phyloP scores from a whole-genome alignment of 306 rosid genomes.

The Cucurbita moschata region DNA sequence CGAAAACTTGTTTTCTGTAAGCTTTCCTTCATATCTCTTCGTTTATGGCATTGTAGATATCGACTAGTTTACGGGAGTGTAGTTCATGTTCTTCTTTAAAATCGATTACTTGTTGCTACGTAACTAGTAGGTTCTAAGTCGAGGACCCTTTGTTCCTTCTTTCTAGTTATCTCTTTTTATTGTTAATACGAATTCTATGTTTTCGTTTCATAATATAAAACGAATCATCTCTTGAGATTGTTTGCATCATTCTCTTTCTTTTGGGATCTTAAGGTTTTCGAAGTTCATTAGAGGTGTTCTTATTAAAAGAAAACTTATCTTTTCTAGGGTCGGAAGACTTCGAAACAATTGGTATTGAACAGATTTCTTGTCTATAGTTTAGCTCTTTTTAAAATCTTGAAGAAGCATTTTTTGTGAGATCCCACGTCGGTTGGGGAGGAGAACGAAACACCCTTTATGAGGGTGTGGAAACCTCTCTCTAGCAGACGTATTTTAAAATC shows the following conservation, averaged over 20 bases:
- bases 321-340: not conserved
- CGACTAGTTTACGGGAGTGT: not conserved
- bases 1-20: constrained; percentile 77
- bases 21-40: constrained; percentile 1
- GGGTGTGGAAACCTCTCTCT: no score
- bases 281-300: no score
- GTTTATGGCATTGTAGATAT: not conserved
- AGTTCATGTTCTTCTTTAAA: not conserved
- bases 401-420: not conserved
- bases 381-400: not conserved
- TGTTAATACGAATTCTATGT: not conserved
- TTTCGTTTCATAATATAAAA: not conserved
- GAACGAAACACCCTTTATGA: no score
- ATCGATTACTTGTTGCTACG: not conserved
- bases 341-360: not conserved
- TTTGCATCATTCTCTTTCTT: not conserved
- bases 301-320: not conserved
- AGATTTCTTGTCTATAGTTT: not conserved
- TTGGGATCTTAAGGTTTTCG: no score
- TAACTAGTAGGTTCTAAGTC: not conserved
- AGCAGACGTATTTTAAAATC: no score
- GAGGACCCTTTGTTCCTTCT: not conserved
- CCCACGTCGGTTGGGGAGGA: no score
- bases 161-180: not conserved
- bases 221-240: not conserved